Evolutionary conservation across 768 basidiomycete species (phyloP).

Genomic region (Pilatotrama ljubarskyi): DNA sequence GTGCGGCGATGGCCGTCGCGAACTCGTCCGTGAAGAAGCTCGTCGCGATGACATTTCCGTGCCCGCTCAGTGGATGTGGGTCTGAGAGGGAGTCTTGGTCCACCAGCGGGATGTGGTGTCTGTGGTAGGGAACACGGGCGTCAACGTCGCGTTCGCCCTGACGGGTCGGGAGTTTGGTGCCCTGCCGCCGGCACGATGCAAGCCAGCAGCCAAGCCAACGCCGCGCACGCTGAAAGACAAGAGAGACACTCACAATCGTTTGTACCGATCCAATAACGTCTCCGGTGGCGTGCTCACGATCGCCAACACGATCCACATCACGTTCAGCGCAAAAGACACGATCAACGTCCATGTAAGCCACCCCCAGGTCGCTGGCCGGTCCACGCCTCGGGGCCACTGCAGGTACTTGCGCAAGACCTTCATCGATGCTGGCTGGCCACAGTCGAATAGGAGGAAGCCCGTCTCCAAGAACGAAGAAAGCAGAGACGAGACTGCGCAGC

Average conservation of each 20-base stretch:
- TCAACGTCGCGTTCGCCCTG: background rate
- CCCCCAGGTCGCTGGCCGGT: conserved; percentile 1
- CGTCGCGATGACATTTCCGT: conserved; percentile 31
- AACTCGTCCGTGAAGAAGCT: conserved; percentile 35
- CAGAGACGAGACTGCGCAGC: no score
- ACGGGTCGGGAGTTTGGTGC: background rate
- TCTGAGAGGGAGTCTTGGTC: background rate
- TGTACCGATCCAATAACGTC: conserved; percentile 6
- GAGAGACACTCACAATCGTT: conserved; percentile 12
- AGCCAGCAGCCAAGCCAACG: background rate
- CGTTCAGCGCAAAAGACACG: conserved; percentile 10
- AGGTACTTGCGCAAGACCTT: background rate
- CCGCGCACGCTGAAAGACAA: background rate
- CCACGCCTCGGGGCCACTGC: background rate
- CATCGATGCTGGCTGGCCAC: background rate
- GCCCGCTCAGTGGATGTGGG: background rate
- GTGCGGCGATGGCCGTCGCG: conserved; percentile 33
- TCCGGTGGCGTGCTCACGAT: background rate
- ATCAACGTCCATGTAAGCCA: conserved; percentile 6
- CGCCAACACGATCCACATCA: conserved; percentile 7
- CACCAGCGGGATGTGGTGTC: conserved; percentile 14
- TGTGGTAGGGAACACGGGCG: background rate
- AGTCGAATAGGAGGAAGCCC: background rate
- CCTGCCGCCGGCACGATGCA: background rate
- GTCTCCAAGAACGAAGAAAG: background rate